Evolutionary conservation across 139 green algal species (phyloP), one percentile per base, ranked within the genome.

Genomic region (Yamagishiella unicocca): DNA sequence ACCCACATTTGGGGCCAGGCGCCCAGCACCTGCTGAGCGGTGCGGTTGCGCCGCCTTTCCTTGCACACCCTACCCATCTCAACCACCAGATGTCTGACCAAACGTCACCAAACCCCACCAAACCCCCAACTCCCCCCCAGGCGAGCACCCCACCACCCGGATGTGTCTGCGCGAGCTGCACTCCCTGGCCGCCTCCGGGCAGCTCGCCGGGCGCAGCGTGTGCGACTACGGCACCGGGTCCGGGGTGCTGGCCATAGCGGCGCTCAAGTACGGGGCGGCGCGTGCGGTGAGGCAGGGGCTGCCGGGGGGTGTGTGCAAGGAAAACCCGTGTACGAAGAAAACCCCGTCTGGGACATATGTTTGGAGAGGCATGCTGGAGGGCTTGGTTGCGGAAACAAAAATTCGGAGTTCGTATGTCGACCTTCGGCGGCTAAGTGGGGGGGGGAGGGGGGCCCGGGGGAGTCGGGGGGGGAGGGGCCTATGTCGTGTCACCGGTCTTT

Each of bases 101-200:
- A n/a, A n/a, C n/a, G n/a, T n/a, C 29, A 3, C 62, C 9, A 71
- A 40, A 7, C 31, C 29, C 71, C 71, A 31, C 25, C 37, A 40
- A 33, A 37, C 40, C 25, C 71, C 40, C 25, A 29, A n/a, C 33
- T 38, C 64, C 64, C 29, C 53, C 35, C 43, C 90, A 95, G 92
- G 96, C 2, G 96, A 98, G 82, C 96, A 99, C 80, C 94, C 96
- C 10, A 99, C 97, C 40, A 99, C 97, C 2, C 92, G 94, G 22
- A 90, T 98, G 33, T 99, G 97, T 90, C 89, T 99, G 61, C n/a
- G 93, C 43, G 85, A 91, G 92, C 67, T 92, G 46, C 61, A 66
- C 50, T 6, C 50, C 0, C 68, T 92, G 72, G 53, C 40, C 45
- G 64, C 35, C 64, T 22, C 77, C 0, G 77, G 61, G 0, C 27